A percentile compares a stretch with the other conserved stretches of the same genome.
Evolutionary conservation across 1,139 yeast genomes (phyloP).

Genomic region (Kodamaea fungicola): DNA sequence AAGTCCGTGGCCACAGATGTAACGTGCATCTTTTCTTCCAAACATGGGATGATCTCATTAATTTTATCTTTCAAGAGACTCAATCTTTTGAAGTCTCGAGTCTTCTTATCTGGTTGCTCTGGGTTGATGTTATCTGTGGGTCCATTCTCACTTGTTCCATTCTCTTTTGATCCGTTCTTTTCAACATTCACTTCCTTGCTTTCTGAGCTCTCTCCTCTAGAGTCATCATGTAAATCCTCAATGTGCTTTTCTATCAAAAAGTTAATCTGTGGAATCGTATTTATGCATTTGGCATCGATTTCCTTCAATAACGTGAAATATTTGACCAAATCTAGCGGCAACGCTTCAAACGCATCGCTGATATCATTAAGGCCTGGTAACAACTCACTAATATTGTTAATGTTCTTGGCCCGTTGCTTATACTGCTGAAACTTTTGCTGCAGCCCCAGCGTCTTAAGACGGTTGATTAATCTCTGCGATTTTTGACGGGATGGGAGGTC

Average conservation of each 20-base stretch:
- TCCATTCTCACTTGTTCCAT: neutral
- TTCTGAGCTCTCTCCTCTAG: neutral
- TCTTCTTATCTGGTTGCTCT: conserved; percentile 6
- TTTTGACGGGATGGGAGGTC: conserved; percentile 48
- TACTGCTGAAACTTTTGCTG: conserved; percentile 32
- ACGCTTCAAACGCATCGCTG: conserved; percentile 86
- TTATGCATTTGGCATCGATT: conserved; percentile 90
- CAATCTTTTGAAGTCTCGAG: conserved; percentile 18
- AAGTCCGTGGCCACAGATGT: conserved; percentile 88
- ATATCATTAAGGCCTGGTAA: conserved; percentile 90
- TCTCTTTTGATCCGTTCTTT: neutral
- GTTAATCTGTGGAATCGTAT: conserved; percentile 66
- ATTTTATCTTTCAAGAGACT: conserved; percentile 43
- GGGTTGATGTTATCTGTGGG: neutral
- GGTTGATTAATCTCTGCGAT: conserved; percentile 43
- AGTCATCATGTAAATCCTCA: conserved; percentile 31
- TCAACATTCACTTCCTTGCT: conserved; percentile 5
- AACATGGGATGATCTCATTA: conserved; percentile 81
- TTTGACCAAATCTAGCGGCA: conserved; percentile 79
- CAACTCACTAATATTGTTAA: conserved; percentile 42
- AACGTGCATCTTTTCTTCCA: conserved; percentile 97
- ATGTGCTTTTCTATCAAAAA: conserved; percentile 56
- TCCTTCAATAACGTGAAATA: conserved; percentile 88
- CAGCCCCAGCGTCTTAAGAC: conserved; percentile 25
- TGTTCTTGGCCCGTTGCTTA: conserved; percentile 30